A percentile compares a stretch with the other conserved stretches of the same genome.
These are phyloP conservation scores for Marsdenia floribunda DNA, from an alignment of 257 asterid species.

Conservation along the genomic window DNA sequence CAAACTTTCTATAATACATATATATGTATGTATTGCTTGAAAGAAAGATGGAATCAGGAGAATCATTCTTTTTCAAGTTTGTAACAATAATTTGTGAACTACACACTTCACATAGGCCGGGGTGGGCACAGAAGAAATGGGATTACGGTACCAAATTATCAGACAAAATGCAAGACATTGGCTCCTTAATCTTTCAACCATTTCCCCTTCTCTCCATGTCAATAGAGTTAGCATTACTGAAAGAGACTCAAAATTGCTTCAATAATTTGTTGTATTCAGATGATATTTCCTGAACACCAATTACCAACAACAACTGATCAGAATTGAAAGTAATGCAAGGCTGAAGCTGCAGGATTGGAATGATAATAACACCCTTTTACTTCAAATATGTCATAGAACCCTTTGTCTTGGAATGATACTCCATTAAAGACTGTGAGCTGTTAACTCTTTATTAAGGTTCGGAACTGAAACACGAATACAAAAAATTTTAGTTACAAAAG, in stretches of 20 bases:
- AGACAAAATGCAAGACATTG: background rate
- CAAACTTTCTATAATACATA: too few relatives aligned
- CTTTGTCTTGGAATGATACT: background rate
- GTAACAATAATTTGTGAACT: too few relatives aligned
- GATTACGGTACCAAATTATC: background rate
- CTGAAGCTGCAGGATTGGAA: background rate
- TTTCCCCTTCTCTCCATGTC: background rate
- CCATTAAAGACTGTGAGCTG: background rate
- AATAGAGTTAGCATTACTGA: background rate
- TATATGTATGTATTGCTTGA: too few relatives aligned
- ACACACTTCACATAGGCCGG: background rate
- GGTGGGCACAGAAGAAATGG: background rate
- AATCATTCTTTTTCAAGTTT: background rate
- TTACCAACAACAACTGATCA: background rate
- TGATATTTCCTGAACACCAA: too few relatives aligned
- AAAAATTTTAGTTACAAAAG: background rate
- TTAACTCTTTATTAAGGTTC: background rate
- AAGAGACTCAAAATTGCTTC: background rate
- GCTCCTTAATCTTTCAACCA: background rate
- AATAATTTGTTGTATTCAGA: background rate
- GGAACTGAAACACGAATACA: background rate
- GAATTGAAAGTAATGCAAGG: background rate
- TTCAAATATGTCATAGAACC: background rate
- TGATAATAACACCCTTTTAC: background rate
- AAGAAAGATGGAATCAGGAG: too few relatives aligned